Base-by-base conservation (phyloP, 164 flowering plant genomes). In the Berberis thunbergii region DNA sequence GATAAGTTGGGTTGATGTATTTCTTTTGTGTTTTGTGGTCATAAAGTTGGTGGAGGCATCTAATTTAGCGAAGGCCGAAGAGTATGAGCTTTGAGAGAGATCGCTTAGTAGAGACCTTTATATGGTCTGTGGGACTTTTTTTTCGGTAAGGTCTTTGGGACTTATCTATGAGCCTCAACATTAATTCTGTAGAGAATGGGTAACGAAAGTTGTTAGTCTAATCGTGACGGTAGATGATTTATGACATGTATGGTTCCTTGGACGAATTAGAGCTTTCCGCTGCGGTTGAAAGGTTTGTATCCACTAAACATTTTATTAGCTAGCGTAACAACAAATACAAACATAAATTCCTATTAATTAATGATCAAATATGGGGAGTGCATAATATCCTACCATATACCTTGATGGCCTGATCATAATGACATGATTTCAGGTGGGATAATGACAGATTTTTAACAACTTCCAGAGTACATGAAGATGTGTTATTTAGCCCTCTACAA, bases 201-300 rank as follows among this genome's bases (percentile, higher is more conserved):
- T 50, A 3, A 50, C 69, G 9, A 66, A 66, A 66, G 6, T 43
- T 11, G 26, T 45, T 4, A 12, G 4, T 4, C 4, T 59, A 7
- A 44, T 38, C 42, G 26, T 40, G 26, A 44, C 8, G 3, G 56
- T 80, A 0, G 84, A 80, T 59, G 84, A 80, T 61, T 6, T 80
- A 80, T 26, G 81, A 66, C 52, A 10, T 68, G 6, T 68, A 63
- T 38, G 71, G 66, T 57, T 56, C 62, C 1, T 11, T 68, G 41
- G 71, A 68, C 9, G 71, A 68, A 57, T 43, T 63, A 1, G 44
- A 57, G 43, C 66, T 62, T 42, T 68, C 57, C 4, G 49, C n/a
- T 26, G 60, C 55, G 42, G 45, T 68, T 49, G 62, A 57, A 3
- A 62, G 71, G 71, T 62, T 42, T 0, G 43, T 49, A 41, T 5